Conservation (phyloP, 768 basidiomycete species). For the Paxillus rubicundulus region DNA sequence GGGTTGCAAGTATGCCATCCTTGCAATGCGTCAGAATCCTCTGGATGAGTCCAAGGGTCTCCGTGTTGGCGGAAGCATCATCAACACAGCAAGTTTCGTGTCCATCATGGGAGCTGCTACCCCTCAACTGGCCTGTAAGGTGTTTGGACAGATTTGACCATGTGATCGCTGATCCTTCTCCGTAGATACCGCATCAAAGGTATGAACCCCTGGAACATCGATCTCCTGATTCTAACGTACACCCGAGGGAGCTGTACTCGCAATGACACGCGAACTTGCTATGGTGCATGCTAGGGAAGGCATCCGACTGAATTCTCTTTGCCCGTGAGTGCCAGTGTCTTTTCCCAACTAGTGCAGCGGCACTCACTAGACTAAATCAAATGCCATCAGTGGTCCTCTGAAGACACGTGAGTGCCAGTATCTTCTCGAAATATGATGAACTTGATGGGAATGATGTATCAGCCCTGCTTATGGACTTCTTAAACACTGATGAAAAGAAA, state of each 20-base stretch:
- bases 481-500: constrained; percentile 93
- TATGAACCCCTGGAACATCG: constrained; percentile 23
- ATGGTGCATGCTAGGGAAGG: constrained; percentile 98
- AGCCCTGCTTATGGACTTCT: constrained; percentile 98
- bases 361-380: constrained; percentile 4
- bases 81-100: constrained; percentile 98
- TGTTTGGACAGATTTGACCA: not conserved
- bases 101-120: constrained; percentile 95
- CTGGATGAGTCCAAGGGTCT: constrained; percentile 79
- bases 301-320: constrained; percentile 92
- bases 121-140: constrained; percentile 94
- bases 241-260: constrained; percentile 86
- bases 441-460: not conserved
- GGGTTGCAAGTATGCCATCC: constrained; percentile 97
- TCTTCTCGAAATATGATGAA: not conserved
- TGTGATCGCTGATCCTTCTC: constrained; percentile 7
- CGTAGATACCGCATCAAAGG: constrained; percentile 92
- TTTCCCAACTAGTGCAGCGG: not conserved
- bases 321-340: constrained; percentile 66
- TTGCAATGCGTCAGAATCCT: constrained; percentile 93
- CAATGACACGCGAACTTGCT: constrained; percentile 96
- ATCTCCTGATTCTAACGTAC: constrained; percentile 7
- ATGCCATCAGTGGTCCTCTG: constrained; percentile 72
- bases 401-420: constrained; percentile 74
- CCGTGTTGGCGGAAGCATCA: constrained; percentile 84